Evolutionary conservation across 257 asterid species (phyloP).

Genomic region (Ballota nigra): DNA sequence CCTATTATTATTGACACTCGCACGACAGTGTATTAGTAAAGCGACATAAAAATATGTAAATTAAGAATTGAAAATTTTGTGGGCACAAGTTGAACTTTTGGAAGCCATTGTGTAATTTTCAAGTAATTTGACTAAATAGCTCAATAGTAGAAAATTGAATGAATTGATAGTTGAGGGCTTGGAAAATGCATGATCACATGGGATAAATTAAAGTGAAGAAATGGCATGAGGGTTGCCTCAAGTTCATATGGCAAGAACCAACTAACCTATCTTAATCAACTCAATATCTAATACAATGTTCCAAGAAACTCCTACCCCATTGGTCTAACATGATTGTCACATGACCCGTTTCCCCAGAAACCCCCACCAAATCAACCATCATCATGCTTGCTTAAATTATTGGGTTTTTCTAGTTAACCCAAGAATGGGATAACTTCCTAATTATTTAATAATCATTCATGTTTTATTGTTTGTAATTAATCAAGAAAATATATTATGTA

Average conservation of each 20-base stretch:
- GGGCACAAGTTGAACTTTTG: constrained; percentile 12
- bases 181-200: constrained; percentile 45
- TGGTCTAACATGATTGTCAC: constrained; percentile 39
- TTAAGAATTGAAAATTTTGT: not conserved
- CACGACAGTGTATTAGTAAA: not conserved
- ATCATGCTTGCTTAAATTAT: constrained; percentile 32
- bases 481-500: too few species aligned
- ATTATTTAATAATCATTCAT: constrained; percentile 18
- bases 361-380: constrained; percentile 51
- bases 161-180: constrained; percentile 27
- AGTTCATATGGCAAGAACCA: constrained; percentile 46
- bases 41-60: not conserved
- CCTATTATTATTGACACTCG: not conserved
- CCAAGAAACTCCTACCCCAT: constrained; percentile 57
- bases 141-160: constrained; percentile 11
- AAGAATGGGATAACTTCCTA: constrained; percentile 21
- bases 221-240: constrained; percentile 67
- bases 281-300: constrained; percentile 43
- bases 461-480: not conserved
- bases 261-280: constrained; percentile 53
- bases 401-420: constrained; percentile 11
- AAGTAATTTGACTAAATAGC: constrained; percentile 30
- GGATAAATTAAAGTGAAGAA: constrained; percentile 41
- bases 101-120: constrained; percentile 13
- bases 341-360: constrained; percentile 42